Evolutionary conservation across 768 basidiomycete genomes (phyloP).

Genomic region (Tephrocybe sp.): DNA sequence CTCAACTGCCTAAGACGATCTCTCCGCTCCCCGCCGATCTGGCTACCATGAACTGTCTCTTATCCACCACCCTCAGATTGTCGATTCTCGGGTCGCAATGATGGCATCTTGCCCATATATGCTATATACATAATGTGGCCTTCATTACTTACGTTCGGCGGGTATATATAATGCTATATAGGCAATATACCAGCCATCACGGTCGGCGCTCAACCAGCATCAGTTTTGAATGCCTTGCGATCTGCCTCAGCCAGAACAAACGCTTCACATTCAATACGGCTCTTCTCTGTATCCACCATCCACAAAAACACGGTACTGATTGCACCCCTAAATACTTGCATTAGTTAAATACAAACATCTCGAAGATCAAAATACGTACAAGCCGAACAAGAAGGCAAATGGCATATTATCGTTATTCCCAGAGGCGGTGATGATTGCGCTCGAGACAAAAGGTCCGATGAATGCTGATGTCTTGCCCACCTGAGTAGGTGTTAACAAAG

Average conservation of each 20-base stretch:
- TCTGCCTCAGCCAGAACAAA: slow-evolving; percentile 39
- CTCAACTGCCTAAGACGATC: too few species aligned
- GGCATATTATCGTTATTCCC: slow-evolving; percentile 74
- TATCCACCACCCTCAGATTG: too few species aligned
- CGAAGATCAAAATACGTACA: slow-evolving; percentile 42
- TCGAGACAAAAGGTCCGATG: slow-evolving; percentile 74
- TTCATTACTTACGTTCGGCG: too few species aligned
- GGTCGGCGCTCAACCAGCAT: background rate
- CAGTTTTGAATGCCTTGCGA: slow-evolving; percentile 7
- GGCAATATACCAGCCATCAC: too few species aligned
- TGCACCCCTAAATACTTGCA: slow-evolving; percentile 37
- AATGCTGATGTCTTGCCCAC: slow-evolving; percentile 77
- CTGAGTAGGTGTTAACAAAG: slow-evolving; percentile 25
- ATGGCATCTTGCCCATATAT: too few species aligned
- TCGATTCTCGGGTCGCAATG: too few species aligned
- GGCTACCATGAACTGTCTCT: too few species aligned
- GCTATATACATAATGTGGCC: too few species aligned
- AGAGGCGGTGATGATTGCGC: slow-evolving; percentile 70
- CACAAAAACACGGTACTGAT: slow-evolving; percentile 59
- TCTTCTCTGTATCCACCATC: slow-evolving; percentile 65
- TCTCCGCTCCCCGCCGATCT: too few species aligned
- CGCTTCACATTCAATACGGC: slow-evolving; percentile 59
- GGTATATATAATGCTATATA: too few species aligned
- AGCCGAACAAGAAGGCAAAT: slow-evolving; percentile 68
- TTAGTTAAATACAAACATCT: background rate